Percentiles rank a stretch among this genome's conserved stretches.
Evolutionary conservation across 75 land plant species (phyloP).

Genomic region (Ceratopteris richardii): DNA sequence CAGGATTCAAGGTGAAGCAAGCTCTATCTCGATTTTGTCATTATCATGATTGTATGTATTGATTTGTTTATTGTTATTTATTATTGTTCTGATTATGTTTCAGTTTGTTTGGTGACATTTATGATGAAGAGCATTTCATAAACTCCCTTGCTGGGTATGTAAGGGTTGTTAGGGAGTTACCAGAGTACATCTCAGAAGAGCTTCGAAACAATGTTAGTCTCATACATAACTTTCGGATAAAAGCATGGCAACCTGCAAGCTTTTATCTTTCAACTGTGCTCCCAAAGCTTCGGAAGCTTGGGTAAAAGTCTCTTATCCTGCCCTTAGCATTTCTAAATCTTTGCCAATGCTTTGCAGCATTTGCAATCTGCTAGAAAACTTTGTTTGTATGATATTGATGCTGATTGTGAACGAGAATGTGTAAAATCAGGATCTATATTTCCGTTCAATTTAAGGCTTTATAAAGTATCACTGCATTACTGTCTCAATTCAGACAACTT

Average conservation of each 20-base stretch:
- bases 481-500: too few species aligned
- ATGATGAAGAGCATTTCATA: slow-evolving; percentile 86
- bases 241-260: slow-evolving; percentile 64
- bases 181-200: slow-evolving; percentile 48
- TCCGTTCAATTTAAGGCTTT: background rate
- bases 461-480: too few species aligned
- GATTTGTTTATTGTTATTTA: background rate
- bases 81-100: background rate
- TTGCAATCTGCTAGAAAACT: background rate
- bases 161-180: slow-evolving; percentile 61
- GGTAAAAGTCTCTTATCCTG: slow-evolving; percentile 34
- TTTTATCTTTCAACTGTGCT: slow-evolving; percentile 70
- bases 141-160: slow-evolving; percentile 48
- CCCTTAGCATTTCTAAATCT: background rate
- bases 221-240: slow-evolving; percentile 68
- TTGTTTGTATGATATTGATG: slow-evolving; percentile 1
- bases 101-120: slow-evolving; percentile 91
- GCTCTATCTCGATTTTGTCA: background rate
- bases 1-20: slow-evolving; percentile 68
- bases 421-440: background rate
- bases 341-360: background rate
- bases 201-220: slow-evolving; percentile 69
- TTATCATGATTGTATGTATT: background rate
- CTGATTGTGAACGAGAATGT: background rate
- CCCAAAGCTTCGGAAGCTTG: slow-evolving; percentile 48